Conservation (phyloP, 1,139 yeast genomes). For the Geotrichum citri-aurantii region DNA sequence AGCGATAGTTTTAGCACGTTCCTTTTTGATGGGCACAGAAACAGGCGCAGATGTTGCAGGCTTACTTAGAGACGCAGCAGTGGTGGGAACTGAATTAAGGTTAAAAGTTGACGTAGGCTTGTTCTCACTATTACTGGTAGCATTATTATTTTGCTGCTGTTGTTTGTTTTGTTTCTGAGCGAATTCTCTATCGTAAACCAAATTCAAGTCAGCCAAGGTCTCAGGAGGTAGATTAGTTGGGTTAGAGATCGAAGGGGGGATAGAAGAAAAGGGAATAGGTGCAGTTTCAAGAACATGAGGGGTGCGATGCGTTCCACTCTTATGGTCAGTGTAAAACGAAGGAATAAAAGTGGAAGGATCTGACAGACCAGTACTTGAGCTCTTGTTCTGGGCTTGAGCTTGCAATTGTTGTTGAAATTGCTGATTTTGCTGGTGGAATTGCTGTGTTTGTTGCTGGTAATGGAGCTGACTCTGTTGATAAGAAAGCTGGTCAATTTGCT, state of each 20-base stretch:
- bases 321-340: not conserved
- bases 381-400: not conserved
- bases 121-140: constrained; percentile 17
- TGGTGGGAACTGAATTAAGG: not conserved
- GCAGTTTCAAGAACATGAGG: not conserved
- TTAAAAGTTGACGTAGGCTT: not conserved
- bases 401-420: not conserved
- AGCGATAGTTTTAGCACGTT: constrained; percentile 45
- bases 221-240: not conserved
- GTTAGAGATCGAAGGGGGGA: not conserved
- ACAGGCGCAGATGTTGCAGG: constrained; percentile 9
- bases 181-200: not conserved
- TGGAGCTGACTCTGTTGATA: constrained; percentile 2
- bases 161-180: not conserved
- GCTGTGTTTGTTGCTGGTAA: not conserved
- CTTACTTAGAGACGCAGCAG: not conserved
- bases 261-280: not conserved
- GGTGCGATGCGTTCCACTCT: not conserved
- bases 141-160: constrained; percentile 9
- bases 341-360: constrained; percentile 9
- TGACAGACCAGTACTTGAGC: constrained; percentile 1
- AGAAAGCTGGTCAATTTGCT: constrained; percentile 2
- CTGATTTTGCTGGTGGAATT: not conserved
- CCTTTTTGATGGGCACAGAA: constrained; percentile 27
- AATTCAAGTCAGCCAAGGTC: not conserved